Evolutionary conservation across 1,284 basidiomycete species (phyloP), one percentile per base, ranked within the genome.

Genomic region (Mycosarcoma mackinlayi): DNA sequence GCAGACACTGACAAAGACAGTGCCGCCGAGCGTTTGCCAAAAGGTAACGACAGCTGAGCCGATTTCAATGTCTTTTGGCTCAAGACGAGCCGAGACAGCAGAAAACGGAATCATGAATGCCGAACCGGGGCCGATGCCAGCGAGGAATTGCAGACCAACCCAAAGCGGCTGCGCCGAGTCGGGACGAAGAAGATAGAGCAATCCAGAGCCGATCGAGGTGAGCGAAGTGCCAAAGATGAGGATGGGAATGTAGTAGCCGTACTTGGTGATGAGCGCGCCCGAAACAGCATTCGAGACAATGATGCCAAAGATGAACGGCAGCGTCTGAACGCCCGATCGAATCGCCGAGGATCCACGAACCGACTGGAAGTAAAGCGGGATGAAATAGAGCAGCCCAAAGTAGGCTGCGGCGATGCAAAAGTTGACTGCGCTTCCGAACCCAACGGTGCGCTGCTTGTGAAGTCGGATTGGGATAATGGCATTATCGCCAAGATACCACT

Each of bases 381-480:
- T 21, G 19, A 57, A 64, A 65, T 75, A 73, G 19, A 72, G 57
- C 16, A 64, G 31, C 0, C 42, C 37, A 37, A 75, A 75, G 52
- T 72, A 75, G 18, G 57, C 18, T 0, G 48, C 50, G 9, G 61
- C 70, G 21, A 75, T 61, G 44, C 42, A 51, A 50, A 81, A 78
- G 31, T 68, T 76, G 50, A 70, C 68, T 28, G 79, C 50, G 13
- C 65, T 47, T n/a, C 72, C 73, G 28, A 74, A 68, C 13, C 59
- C 60, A 24, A 73, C 57, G 0, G 76, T 77, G 1, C 62, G 31
- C 35, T 75, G 52, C 28, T 53, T 65, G 62, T 81, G 77, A 33
- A 81, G 41, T 1, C 78, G 63, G 37, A 77, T 66, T 9, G 80
- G 78, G 6, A 82, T 77, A 53, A 81, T 77, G 1, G 82, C 80